These are phyloP conservation scores for Microthyrium microscopicum DNA, from an alignment of 2,329 filamentous ascomycete species.

Conservation along the genomic window DNA sequence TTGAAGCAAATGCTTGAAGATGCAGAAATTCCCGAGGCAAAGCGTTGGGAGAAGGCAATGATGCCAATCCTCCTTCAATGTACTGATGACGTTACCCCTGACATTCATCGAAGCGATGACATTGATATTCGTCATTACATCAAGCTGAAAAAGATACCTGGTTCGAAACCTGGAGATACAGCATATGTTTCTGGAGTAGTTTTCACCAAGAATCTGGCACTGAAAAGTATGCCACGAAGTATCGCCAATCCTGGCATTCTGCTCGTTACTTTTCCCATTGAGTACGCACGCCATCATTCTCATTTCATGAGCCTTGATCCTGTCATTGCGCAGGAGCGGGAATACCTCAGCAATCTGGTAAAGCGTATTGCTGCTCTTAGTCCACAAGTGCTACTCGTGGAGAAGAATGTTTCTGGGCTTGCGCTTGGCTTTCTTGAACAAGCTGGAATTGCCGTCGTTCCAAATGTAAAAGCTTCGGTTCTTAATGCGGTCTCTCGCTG, in stretches of 20 bases:
- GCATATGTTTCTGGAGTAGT: conserved; percentile 94
- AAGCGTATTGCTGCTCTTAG: conserved; percentile 74
- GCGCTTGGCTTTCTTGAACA: conserved; percentile 78
- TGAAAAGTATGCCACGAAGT: conserved; percentile 88
- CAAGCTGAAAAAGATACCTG: conserved; percentile 90
- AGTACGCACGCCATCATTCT: conserved; percentile 82
- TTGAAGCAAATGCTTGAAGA: conserved; percentile 72
- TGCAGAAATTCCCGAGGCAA: conserved; percentile 50
- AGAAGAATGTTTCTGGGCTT: conserved; percentile 81
- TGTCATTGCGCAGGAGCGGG: conserved; percentile 89
- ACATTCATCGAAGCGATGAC: conserved; percentile 77
- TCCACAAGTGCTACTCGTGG: conserved; percentile 76
- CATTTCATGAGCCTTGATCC: conserved; percentile 98
- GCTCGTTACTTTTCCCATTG: conserved; percentile 86
- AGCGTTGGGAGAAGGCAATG: conserved; percentile 77
- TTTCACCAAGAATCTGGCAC: conserved; percentile 88
- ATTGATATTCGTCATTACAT: conserved; percentile 97
- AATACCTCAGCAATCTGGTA: conserved; percentile 82
- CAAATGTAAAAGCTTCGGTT: conserved; percentile 92
- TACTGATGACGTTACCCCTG: conserved; percentile 85
- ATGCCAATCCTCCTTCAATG: conserved; percentile 80
- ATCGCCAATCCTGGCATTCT: conserved; percentile 74
- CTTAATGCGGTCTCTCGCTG: conserved; percentile 89
- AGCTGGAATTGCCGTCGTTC: conserved; percentile 80
- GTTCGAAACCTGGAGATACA: conserved; percentile 77